Evolutionary conservation across 164 flowering plant genomes (phyloP), one percentile per base, ranked within the genome.

Genomic region (Dillenia suffruticosa): DNA sequence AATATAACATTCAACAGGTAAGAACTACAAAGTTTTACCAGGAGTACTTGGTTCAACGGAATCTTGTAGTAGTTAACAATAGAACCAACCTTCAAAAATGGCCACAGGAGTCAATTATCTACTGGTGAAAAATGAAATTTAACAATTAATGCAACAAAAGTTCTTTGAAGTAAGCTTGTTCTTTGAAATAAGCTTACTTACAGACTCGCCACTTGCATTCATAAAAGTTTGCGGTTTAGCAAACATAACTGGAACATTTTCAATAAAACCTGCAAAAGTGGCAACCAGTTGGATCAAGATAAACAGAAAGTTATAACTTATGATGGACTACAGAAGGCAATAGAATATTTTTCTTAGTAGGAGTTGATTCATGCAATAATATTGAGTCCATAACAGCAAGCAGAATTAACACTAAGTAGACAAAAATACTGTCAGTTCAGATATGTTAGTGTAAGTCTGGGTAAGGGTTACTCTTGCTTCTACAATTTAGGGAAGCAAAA

Each of bases 141-240:
- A 0, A 24, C 11, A 45, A 15, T 48, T 53, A 46, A 6, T 7
- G 9, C 56, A 19, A 32, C 40, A 32, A 32, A 32, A 32, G 47
- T 61, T 55, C 56, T 58, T 32, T 7, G 1, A 56, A 74, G 62
- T 56, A 44, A 70, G 79, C 49, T 65, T 70, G 47, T 61, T 55
- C 56, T 58, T 32, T 7, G 1, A 56, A 74, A 59, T 56, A 44
- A 70, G 79, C 50, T 65, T 70, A 92, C 97, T 91, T 85, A 94
- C 99, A 72, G 99, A 94, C 82, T 88, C 89, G 77, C 97, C 99
- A 63, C 96, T 92, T 40, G 66, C 73, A 77, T 91, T 92, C 99
- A 95, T 92, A 66, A 84, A 95, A 57, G 97, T 95, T 67, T 95
- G 99, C 7, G 99, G 99, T 69, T 95, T 95, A 49, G 97, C 96